Conservation (phyloP, 805 yeast genomes). For the Phaffomyces opuntiae region DNA sequence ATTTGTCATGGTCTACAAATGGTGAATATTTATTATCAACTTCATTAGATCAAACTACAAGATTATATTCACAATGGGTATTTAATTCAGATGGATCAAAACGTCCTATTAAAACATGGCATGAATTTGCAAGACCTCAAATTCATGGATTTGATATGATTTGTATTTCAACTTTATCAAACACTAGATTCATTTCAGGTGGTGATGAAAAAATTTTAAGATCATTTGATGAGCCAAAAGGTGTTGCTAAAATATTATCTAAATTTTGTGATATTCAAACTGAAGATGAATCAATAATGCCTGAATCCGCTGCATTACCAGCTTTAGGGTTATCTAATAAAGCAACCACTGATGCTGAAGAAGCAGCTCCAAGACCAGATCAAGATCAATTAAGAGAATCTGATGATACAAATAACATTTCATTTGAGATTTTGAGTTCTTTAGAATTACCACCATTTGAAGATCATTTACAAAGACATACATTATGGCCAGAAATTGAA, state of each 20-base stretch:
- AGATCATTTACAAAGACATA: constrained; percentile 84
- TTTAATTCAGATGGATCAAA: constrained; percentile 24
- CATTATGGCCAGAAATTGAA: constrained; percentile 93
- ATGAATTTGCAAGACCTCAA: constrained; percentile 94
- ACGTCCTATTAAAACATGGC: constrained; percentile 47
- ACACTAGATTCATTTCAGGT: constrained; percentile 73
- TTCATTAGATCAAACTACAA: constrained; percentile 89
- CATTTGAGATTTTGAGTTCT: constrained; percentile 39
- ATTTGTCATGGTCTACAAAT: constrained; percentile 62
- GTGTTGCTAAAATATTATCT: constrained; percentile 57
- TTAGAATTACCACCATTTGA: constrained; percentile 70
- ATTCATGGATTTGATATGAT: constrained; percentile 98
- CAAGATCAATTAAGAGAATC: constrained; percentile 26
- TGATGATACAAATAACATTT: constrained; percentile 30
- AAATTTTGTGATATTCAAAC: constrained; percentile 42
- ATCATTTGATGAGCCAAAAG: constrained; percentile 80
- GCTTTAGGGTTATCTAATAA: constrained; percentile 91
- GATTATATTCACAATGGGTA: constrained; percentile 67
- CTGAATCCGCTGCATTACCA: constrained; percentile 86
- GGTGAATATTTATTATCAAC: constrained; percentile 70
- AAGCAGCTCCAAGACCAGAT: constrained; percentile 19
- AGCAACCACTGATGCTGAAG: constrained; percentile 49
- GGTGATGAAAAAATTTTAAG: constrained; percentile 94
- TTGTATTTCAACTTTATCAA: constrained; percentile 55
- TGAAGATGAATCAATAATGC: constrained; percentile 35